Conservation (phyloP, 768 basidiomycete genomes). For the Collybiopsis confluens region DNA sequence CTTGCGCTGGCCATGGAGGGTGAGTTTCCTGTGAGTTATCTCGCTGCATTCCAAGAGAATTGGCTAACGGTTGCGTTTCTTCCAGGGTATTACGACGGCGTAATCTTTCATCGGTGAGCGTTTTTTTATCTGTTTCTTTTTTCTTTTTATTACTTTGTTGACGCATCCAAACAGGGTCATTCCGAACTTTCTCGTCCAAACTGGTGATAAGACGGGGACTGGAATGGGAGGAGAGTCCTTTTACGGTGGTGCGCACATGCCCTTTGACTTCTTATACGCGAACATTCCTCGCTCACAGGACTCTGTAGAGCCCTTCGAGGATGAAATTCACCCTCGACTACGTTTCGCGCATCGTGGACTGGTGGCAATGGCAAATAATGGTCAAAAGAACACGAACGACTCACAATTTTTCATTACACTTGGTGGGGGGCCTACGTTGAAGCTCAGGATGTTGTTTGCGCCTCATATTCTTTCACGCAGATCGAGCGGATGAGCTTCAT, state of each 20-base stretch:
- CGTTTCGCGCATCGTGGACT: constrained; percentile 88
- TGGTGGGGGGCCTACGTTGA: constrained; percentile 39
- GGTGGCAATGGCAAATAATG: constrained; percentile 89
- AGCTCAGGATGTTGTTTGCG: background rate
- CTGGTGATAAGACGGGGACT: constrained; percentile 88
- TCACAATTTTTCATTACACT: constrained; percentile 96
- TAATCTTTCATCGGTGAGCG: constrained; percentile 86
- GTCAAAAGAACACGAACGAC: constrained; percentile 82
- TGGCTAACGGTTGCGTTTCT: too few relatives aligned
- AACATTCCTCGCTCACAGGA: too few relatives aligned
- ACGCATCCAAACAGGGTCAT: constrained; percentile 53
- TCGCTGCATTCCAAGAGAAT: constrained; percentile 19
- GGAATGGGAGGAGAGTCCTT: constrained; percentile 93
- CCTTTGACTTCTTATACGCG: background rate
- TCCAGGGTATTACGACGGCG: constrained; percentile 91
- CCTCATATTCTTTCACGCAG: constrained; percentile 29
- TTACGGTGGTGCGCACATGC: constrained; percentile 64
- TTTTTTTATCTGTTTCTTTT: background rate
- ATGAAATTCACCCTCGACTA: constrained; percentile 90
- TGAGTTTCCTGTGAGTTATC: constrained; percentile 28
- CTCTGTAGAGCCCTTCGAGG: constrained; percentile 80
- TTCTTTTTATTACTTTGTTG: background rate
- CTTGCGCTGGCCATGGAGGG: constrained; percentile 87
- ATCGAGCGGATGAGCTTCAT: constrained; percentile 88
- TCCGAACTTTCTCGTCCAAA: constrained; percentile 90